Percentiles rank a stretch among this genome's conserved stretches.
These are phyloP conservation scores for Heracleum sosnowskyi DNA, from an alignment of 129 eudicot genomes.

Conservation along the genomic window DNA sequence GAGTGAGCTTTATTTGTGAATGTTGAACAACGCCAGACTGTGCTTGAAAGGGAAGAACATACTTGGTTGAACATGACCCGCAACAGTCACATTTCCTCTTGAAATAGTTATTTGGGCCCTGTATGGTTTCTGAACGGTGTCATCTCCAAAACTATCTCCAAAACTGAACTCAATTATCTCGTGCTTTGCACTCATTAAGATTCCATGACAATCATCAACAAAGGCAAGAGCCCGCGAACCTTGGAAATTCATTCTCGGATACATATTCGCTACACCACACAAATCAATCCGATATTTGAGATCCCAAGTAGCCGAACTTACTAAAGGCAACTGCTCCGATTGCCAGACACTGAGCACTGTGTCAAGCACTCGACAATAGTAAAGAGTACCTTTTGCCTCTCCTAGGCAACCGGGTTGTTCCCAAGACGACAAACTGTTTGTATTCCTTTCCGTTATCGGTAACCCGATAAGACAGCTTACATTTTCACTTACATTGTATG, in stretches of 20 bases:
- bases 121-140: neutral
- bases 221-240: slow-evolving; percentile 10
- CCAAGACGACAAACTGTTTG: neutral
- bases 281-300: neutral
- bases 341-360: neutral
- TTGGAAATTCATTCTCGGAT: neutral
- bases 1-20: neutral
- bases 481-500: slow-evolving; percentile 10
- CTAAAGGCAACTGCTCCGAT: neutral
- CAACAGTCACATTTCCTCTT: neutral
- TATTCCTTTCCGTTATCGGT: neutral
- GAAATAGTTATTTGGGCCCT: neutral
- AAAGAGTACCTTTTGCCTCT: slow-evolving; percentile 2
- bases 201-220: slow-evolving; percentile 6
- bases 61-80: slow-evolving; percentile 6
- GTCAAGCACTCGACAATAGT: slow-evolving; percentile 1
- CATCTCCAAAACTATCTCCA: neutral
- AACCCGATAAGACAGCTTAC: neutral
- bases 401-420: slow-evolving; percentile 17
- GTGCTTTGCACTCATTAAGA: slow-evolving; percentile 1
- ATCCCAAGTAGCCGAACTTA: slow-evolving; percentile 4
- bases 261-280: neutral
- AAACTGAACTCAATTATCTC: neutral
- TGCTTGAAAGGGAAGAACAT: slow-evolving; percentile 20
- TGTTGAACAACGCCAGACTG: slow-evolving; percentile 4